Evolutionary conservation across 441 rosid species (phyloP).

Genomic region (Erodium trifolium): DNA sequence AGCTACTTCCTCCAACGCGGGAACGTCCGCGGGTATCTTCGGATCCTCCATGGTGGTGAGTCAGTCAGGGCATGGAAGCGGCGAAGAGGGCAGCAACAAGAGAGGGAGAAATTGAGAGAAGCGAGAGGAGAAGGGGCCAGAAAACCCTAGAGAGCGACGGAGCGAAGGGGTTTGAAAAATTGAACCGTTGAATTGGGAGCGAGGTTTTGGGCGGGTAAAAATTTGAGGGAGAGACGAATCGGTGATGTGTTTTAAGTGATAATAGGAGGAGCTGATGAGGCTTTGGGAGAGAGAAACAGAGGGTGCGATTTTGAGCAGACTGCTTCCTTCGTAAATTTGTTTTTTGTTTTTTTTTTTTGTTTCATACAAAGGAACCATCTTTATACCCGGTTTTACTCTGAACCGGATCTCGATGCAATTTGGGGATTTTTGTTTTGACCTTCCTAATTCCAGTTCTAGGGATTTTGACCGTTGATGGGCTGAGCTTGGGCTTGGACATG

Average conservation of each 20-base stretch:
- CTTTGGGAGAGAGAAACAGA: background rate
- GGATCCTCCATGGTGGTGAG: constrained; percentile 29
- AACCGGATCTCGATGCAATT: background rate
- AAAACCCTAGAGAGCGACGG: constrained; percentile 28
- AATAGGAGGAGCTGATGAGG: background rate
- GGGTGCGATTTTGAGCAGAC: constrained; percentile 3
- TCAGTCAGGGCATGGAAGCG: constrained; percentile 6
- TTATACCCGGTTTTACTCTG: background rate
- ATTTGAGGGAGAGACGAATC: background rate
- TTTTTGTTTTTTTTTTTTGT: background rate
- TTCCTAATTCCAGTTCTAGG: background rate
- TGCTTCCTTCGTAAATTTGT: background rate
- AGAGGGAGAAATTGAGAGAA: constrained; percentile 11
- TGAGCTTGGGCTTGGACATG: background rate
- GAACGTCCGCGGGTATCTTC: constrained; percentile 16
- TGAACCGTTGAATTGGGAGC: constrained; percentile 13
- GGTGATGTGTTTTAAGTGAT: background rate
- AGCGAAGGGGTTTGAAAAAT: constrained; percentile 17
- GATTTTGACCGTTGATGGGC: background rate
- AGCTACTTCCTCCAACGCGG: too few species aligned
- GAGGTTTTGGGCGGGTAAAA: constrained; percentile 17
- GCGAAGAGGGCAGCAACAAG: constrained; percentile 1
- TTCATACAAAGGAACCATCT: background rate
- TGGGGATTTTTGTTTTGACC: background rate
- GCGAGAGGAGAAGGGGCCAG: background rate